Conservation (phyloP, 2,329 filamentous ascomycete genomes). For the Elsinoe arachidis region DNA sequence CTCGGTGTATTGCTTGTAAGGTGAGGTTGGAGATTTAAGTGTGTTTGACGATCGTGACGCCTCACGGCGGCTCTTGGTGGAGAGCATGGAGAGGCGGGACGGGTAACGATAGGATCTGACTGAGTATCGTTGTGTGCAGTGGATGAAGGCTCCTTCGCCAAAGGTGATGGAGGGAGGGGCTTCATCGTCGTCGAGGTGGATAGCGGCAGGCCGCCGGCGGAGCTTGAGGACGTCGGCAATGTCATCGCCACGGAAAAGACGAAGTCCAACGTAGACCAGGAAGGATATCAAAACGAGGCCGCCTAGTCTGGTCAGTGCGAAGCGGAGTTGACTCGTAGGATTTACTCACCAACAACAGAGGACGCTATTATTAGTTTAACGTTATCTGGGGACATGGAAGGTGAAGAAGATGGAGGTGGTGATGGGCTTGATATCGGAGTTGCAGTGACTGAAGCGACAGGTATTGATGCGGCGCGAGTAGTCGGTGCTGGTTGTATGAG, state of each 20-base stretch:
- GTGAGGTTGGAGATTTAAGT: slow-evolving; percentile 12
- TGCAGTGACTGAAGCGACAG: slow-evolving; percentile 9
- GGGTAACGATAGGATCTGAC: slow-evolving; percentile 14
- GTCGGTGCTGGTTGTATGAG: background rate
- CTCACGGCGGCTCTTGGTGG: slow-evolving; percentile 13
- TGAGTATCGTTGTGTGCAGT: slow-evolving; percentile 17
- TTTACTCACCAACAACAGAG: slow-evolving; percentile 12
- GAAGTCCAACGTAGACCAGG: slow-evolving; percentile 13
- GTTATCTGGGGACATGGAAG: slow-evolving; percentile 3
- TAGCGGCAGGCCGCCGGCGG: slow-evolving; percentile 1
- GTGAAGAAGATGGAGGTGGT: slow-evolving; percentile 8
- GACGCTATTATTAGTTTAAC: slow-evolving; percentile 11
- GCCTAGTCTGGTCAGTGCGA: slow-evolving; percentile 6
- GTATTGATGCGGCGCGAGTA: background rate
- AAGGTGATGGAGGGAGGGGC: background rate
- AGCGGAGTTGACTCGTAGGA: background rate
- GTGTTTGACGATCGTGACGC: slow-evolving; percentile 7
- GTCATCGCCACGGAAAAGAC: slow-evolving; percentile 13
- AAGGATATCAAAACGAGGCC: slow-evolving; percentile 15
- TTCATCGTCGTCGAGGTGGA: slow-evolving; percentile 11
- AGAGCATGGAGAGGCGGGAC: slow-evolving; percentile 8
- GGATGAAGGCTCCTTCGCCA: slow-evolving; percentile 9
- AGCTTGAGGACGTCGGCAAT: slow-evolving; percentile 16
- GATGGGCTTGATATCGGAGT: background rate
- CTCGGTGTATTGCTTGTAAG: slow-evolving; percentile 13